These are phyloP conservation scores for Pseudogymnoascus sp. DNA, from an alignment of 2,329 filamentous ascomycete genomes.

Conservation along the genomic window DNA sequence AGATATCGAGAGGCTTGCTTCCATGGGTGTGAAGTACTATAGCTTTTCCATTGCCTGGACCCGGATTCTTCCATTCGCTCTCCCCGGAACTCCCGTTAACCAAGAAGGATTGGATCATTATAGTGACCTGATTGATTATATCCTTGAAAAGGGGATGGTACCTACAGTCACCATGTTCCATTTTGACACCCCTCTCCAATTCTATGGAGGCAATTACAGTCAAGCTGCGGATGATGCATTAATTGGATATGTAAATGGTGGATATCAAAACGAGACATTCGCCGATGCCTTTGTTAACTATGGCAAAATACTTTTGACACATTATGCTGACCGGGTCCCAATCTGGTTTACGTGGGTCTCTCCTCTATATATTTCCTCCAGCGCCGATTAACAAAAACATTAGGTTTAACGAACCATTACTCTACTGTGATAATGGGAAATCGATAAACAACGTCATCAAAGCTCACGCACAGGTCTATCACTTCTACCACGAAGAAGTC, in stretches of 20 bases:
- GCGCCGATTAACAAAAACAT: neutral
- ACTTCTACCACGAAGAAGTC: slow-evolving; percentile 47
- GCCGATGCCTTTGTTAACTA: slow-evolving; percentile 44
- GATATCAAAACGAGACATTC: slow-evolving; percentile 38
- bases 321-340: slow-evolving; percentile 42
- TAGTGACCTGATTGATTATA: slow-evolving; percentile 42
- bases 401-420: slow-evolving; percentile 41
- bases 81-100: slow-evolving; percentile 42
- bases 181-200: slow-evolving; percentile 39
- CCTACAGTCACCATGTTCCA: slow-evolving; percentile 41
- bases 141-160: slow-evolving; percentile 40
- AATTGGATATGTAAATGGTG: slow-evolving; percentile 32
- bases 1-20: slow-evolving; percentile 42
- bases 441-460: slow-evolving; percentile 35
- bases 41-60: slow-evolving; percentile 45
- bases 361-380: neutral
- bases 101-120: slow-evolving; percentile 42
- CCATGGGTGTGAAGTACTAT: slow-evolving; percentile 43
- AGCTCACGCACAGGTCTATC: slow-evolving; percentile 40
- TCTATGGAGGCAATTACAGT: slow-evolving; percentile 30
- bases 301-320: slow-evolving; percentile 40
- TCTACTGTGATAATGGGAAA: slow-evolving; percentile 33
- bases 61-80: slow-evolving; percentile 41
- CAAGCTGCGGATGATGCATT: slow-evolving; percentile 11
- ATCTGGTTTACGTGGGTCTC: slow-evolving; percentile 35